These are phyloP conservation scores for Irineochytrium annulatum DNA, from an alignment of 192 early-diverging fungal species.

Conservation along the genomic window DNA sequence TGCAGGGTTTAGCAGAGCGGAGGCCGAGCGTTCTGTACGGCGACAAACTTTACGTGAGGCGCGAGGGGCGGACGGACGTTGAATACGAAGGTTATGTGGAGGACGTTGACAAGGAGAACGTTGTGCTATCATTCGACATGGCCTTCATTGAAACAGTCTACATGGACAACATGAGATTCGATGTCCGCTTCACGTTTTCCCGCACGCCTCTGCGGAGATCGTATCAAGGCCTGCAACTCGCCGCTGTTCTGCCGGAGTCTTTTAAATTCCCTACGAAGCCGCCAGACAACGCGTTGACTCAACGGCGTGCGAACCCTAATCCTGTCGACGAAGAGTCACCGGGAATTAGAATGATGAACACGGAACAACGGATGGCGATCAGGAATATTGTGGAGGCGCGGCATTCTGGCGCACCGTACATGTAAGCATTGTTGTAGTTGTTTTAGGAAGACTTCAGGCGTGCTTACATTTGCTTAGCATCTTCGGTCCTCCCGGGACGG, in stretches of 20 bases:
- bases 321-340: neutral
- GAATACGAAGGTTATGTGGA: conserved; percentile 16
- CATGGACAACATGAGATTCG: conserved; percentile 10
- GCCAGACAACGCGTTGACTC: neutral
- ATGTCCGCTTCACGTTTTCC: conserved; percentile 19
- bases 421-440: conserved; percentile 8
- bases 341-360: neutral
- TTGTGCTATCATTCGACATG: conserved; percentile 12
- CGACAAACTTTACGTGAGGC: conserved; percentile 12
- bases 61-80: neutral
- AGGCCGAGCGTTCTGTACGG: conserved; percentile 9
- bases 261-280: conserved; percentile 1
- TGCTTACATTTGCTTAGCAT: conserved; percentile 9
- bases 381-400: neutral
- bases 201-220: conserved; percentile 10
- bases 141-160: conserved; percentile 7
- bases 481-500: conserved; percentile 15
- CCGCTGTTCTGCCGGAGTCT: neutral
- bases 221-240: conserved; percentile 8
- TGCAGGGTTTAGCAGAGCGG: conserved; percentile 1
- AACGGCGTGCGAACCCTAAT: neutral
- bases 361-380: neutral
- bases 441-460: neutral
- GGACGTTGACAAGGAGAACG: conserved; percentile 2
- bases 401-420: neutral